A percentile compares a stretch with the other conserved stretches of the same genome.
Evolutionary conservation across 2,329 filamentous ascomycete species (phyloP).

Genomic region (Trichoderma pleuroti): DNA sequence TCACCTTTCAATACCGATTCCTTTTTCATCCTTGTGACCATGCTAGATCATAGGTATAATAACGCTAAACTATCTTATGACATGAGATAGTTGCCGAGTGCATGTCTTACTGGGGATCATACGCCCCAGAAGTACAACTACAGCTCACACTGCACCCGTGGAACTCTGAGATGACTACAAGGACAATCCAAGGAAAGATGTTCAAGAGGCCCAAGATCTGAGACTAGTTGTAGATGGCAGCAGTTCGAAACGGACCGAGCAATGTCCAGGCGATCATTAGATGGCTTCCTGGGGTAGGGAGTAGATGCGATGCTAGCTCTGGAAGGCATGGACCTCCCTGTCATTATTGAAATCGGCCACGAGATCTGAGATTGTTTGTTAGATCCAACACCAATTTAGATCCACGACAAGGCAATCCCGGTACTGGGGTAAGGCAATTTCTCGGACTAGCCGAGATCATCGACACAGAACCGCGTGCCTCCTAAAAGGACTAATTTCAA

Average conservation of each 20-base stretch:
- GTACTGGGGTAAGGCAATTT: not conserved
- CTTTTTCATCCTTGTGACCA: not conserved
- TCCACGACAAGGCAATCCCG: conserved; percentile 2
- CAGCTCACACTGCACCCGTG: too few relatives aligned
- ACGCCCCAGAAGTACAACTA: too few relatives aligned
- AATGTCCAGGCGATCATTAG: not conserved
- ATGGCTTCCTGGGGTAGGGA: not conserved
- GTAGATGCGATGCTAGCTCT: not conserved
- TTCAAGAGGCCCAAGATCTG: not conserved
- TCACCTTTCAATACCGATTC: not conserved
- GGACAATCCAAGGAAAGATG: not conserved
- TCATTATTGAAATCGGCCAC: not conserved
- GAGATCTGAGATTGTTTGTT: conserved; percentile 10
- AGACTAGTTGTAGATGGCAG: not conserved
- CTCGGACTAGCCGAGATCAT: conserved; percentile 1
- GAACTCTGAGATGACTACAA: too few relatives aligned
- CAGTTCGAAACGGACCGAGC: not conserved
- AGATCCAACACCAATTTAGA: not conserved
- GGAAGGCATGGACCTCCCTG: not conserved
- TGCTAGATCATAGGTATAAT: not conserved
- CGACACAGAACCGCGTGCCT: not conserved
- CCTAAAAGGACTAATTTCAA: not conserved
- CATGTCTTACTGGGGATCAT: too few relatives aligned
- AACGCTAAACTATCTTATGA: not conserved
- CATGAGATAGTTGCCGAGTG: not conserved